These are phyloP conservation scores for Candida adriatica DNA, from an alignment of 805 yeast species.

Conservation along the genomic window DNA sequence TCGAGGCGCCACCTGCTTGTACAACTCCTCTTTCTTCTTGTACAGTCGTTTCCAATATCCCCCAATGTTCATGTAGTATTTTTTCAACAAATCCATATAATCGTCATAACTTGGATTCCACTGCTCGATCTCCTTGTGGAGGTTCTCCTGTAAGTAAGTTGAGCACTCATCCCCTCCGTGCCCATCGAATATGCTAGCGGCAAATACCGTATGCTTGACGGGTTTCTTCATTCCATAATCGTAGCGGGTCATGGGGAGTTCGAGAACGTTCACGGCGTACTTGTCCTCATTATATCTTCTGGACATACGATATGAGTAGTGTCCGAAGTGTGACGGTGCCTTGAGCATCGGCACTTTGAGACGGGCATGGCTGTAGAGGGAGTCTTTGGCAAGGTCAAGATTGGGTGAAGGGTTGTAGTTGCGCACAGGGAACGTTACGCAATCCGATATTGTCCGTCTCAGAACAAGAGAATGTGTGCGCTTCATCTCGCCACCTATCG, in stretches of 20 bases:
- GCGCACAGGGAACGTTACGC: conserved; percentile 17
- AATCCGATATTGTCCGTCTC: conserved; percentile 15
- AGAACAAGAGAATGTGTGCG: too few relatives aligned
- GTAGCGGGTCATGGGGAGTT: conserved; percentile 30
- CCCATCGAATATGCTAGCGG: conserved; percentile 82
- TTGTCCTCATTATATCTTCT: conserved; percentile 78
- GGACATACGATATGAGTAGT: conserved; percentile 67
- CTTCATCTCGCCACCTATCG: too few relatives aligned
- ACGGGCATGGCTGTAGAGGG: conserved; percentile 11
- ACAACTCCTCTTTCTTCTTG: conserved; percentile 33
- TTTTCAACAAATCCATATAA: conserved; percentile 39
- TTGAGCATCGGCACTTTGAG: conserved; percentile 30
- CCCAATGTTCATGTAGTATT: conserved; percentile 57
- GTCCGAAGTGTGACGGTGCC: conserved; percentile 66
- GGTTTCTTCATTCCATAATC: conserved; percentile 20
- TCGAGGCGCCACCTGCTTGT: conserved; percentile 27
- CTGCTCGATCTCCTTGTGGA: conserved; percentile 48
- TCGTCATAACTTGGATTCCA: conserved; percentile 26
- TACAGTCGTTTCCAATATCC: conserved; percentile 82
- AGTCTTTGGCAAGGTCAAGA: conserved; percentile 9
- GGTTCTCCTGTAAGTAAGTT: conserved; percentile 44
- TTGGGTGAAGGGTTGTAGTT: conserved; percentile 10
- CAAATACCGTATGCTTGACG: conserved; percentile 39
- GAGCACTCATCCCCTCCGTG: conserved; percentile 87
- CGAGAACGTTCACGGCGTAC: conserved; percentile 57